phyloP scores from a whole-genome alignment of 2,329 filamentous ascomycete genomes.

The Penicillium hordei region DNA sequence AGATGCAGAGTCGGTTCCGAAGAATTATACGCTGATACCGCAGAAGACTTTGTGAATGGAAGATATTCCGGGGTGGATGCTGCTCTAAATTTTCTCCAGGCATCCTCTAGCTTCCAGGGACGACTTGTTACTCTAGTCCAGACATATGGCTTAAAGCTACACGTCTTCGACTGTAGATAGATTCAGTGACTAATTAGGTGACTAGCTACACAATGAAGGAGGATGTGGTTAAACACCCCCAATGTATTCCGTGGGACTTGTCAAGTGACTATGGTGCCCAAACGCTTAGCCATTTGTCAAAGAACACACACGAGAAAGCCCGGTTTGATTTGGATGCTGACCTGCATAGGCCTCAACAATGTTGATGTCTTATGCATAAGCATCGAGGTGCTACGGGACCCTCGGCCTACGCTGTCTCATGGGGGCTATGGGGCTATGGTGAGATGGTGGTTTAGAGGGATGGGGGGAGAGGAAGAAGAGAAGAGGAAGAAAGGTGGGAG shows the following conservation, averaged over 20 bases:
- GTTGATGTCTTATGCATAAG: background rate
- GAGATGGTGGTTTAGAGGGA: background rate
- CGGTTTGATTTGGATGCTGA: background rate
- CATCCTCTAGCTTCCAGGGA: background rate
- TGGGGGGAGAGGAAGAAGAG: background rate
- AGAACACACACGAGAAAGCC: background rate
- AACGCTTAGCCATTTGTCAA: background rate
- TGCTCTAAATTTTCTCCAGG: background rate
- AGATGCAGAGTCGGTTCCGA: slow-evolving; percentile 45
- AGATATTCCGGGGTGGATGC: background rate
- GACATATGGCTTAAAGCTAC: background rate
- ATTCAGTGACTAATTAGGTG: background rate
- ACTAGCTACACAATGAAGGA: background rate
- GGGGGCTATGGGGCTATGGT: background rate
- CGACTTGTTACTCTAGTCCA: background rate
- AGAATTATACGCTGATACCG: slow-evolving; percentile 41
- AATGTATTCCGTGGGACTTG: background rate
- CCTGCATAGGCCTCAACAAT: background rate
- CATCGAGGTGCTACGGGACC: background rate
- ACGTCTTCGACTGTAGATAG: too few species aligned
- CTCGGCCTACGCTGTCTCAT: background rate
- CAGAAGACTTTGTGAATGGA: slow-evolving; percentile 29
- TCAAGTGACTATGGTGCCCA: background rate
- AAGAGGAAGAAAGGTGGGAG: background rate
- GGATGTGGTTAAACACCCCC: background rate